Evolutionary conservation across 1,139 yeast genomes (phyloP).

Genomic region (Keqinozyma sinolaborantium): DNA sequence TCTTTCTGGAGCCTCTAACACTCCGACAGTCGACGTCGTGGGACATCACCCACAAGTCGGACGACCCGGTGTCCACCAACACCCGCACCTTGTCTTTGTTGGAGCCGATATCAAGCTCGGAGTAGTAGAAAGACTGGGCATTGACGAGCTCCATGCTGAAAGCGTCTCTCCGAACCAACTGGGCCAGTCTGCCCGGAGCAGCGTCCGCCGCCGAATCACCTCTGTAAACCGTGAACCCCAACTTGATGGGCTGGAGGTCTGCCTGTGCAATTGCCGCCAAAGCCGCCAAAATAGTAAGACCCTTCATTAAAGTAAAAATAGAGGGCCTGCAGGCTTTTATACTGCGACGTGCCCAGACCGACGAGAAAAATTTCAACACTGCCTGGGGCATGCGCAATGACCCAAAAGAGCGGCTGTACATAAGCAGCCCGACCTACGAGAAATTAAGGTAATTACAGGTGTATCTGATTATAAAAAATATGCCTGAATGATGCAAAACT

Average conservation of each 20-base stretch:
- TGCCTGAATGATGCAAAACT: too few species aligned
- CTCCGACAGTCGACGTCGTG: conserved; percentile 24
- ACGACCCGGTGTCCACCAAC: conserved; percentile 44
- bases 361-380: too few species aligned
- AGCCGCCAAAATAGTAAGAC: not conserved
- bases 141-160: conserved; percentile 40
- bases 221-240: conserved; percentile 25
- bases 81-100: conserved; percentile 26
- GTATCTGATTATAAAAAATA: too few species aligned
- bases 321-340: too few species aligned
- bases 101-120: conserved; percentile 35
- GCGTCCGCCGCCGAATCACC: conserved; percentile 18
- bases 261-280: not conserved
- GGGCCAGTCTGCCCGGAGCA: conserved; percentile 11
- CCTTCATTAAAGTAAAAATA: too few species aligned
- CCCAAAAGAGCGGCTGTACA: too few species aligned
- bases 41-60: conserved; percentile 45
- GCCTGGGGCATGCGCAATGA: too few species aligned
- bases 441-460: too few species aligned
- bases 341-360: too few species aligned
- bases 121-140: conserved; percentile 46
- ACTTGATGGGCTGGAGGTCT: conserved; percentile 7
- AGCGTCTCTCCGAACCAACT: conserved; percentile 28
- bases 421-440: too few species aligned
- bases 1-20: conserved; percentile 1